phyloP scores from a whole-genome alignment of 78 protist species.

The Speleostelium caveatum region DNA sequence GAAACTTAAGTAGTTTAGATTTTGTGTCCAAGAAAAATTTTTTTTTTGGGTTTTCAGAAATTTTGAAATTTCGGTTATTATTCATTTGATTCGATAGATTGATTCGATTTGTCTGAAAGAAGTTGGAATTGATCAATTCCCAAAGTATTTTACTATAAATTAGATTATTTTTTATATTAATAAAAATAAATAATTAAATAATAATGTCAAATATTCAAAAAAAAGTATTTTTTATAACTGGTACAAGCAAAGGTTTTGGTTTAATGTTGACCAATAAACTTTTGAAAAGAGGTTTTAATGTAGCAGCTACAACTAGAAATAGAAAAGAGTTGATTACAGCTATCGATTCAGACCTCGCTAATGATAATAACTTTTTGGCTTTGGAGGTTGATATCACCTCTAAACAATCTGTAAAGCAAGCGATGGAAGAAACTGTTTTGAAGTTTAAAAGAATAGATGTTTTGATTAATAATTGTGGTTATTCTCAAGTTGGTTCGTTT shows the following conservation, averaged over 20 bases:
- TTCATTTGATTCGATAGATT: no score
- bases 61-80: no score
- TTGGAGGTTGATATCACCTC: not conserved
- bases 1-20: no score
- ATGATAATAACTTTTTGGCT: not conserved
- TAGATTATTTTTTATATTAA: no score
- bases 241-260: conserved; percentile 8
- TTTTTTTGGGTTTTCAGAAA: no score
- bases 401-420: not conserved
- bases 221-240: conserved; percentile 1
- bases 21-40: no score
- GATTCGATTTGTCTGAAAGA: no score
- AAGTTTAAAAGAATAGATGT: conserved; percentile 7
- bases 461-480: not conserved
- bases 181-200: no score
- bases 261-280: not conserved
- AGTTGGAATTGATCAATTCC: no score
- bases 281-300: conserved; percentile 3
- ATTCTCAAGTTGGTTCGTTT: conserved; percentile 9
- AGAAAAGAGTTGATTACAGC: not conserved
- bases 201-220: not conserved
- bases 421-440: not conserved
- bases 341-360: no score
- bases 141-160: no score
- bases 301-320: conserved; percentile 35